Conservation (phyloP, 352 stramenopile species). For the Globisporangium cederbergense region DNA sequence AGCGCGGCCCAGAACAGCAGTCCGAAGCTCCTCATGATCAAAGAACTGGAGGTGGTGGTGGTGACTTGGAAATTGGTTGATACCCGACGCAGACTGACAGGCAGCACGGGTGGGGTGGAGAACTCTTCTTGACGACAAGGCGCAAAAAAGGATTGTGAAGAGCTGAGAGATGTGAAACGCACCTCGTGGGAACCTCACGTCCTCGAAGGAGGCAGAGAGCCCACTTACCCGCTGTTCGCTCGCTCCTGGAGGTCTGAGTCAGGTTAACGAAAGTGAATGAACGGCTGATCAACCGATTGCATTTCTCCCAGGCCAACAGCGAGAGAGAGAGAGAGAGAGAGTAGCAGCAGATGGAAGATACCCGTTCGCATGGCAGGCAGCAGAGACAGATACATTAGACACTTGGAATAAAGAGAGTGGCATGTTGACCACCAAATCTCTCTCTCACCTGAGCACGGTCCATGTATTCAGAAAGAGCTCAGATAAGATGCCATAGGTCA, state of each 20-base stretch:
- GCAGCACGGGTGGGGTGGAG: neutral
- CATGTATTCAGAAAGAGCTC: neutral
- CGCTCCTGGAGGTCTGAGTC: neutral
- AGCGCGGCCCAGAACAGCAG: conserved; percentile 3
- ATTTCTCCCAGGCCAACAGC: neutral
- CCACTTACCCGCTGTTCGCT: neutral
- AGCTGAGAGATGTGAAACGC: too few relatives aligned
- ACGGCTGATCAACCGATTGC: neutral
- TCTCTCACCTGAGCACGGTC: too few relatives aligned
- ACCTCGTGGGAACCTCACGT: neutral
- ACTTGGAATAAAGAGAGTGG: too few relatives aligned
- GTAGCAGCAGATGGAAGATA: neutral
- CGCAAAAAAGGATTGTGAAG: neutral
- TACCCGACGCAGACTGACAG: neutral
- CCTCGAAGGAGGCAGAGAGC: neutral
- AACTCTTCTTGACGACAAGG: neutral
- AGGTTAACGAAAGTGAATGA: neutral
- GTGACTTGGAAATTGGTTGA: neutral
- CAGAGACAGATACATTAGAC: neutral
- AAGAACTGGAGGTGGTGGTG: conserved; percentile 25
- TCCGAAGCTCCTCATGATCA: conserved; percentile 2
- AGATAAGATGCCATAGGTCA: neutral
- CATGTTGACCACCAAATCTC: neutral
- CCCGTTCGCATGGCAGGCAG: neutral
- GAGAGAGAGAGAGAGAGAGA: neutral